These are phyloP conservation scores for Parsonsia alboflavescens DNA, from an alignment of 257 asterid genomes.

Conservation along the genomic window DNA sequence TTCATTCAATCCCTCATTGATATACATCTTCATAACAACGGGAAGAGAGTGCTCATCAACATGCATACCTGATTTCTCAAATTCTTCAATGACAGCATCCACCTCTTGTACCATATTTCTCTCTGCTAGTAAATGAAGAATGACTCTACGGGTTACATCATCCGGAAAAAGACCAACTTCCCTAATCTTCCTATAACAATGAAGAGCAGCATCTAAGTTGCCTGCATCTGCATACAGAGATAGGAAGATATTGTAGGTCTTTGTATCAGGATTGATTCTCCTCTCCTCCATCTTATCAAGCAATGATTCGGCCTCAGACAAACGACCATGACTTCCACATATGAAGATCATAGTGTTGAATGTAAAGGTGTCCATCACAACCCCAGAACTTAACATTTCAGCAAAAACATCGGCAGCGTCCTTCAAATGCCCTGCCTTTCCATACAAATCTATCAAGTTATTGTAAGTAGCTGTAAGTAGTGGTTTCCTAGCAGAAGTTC, in stretches of 20 bases:
- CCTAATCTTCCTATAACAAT: constrained; percentile 61
- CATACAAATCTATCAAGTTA: constrained; percentile 85
- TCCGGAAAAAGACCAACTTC: constrained; percentile 83
- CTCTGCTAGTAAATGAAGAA: constrained; percentile 54
- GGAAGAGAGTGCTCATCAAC: constrained; percentile 72
- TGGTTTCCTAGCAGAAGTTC: constrained; percentile 41
- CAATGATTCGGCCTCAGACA: constrained; percentile 83
- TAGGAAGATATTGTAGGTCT: constrained; percentile 71
- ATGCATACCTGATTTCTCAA: constrained; percentile 47
- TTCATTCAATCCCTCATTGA: constrained; percentile 50
- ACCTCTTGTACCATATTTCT: constrained; percentile 70
- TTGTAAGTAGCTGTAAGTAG: constrained; percentile 71
- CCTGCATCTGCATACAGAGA: constrained; percentile 59
- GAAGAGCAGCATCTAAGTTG: constrained; percentile 52
- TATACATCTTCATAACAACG: constrained; percentile 64
- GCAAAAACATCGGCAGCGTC: constrained; percentile 78
- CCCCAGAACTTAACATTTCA: constrained; percentile 79
- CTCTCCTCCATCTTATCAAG: constrained; percentile 74
- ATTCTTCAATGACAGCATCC: constrained; percentile 60
- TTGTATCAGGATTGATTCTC: constrained; percentile 72
- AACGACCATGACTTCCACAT: constrained; percentile 70
- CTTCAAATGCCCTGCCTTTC: constrained; percentile 77
- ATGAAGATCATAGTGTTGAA: constrained; percentile 84
- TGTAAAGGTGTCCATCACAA: constrained; percentile 61
- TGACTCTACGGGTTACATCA: constrained; percentile 61